A percentile compares a stretch with the other conserved stretches of the same genome.
Evolutionary conservation across 2,329 filamentous ascomycete genomes (phyloP).

Genomic region (Acephala macrosclerotiorum): DNA sequence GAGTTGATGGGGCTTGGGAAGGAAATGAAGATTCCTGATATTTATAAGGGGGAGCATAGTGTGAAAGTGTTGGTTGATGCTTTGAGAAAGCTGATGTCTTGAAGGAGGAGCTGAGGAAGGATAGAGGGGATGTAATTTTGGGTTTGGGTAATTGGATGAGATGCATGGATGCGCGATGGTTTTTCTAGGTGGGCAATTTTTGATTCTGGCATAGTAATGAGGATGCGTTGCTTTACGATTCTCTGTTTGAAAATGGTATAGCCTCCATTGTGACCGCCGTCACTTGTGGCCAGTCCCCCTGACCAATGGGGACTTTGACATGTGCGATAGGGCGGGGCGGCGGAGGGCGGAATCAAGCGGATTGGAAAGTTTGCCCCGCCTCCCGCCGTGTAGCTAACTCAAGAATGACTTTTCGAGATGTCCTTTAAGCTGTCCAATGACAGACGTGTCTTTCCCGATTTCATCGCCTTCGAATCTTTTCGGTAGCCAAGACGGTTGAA

Average conservation of each 20-base stretch:
- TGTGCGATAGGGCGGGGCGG: background rate
- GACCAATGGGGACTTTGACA: background rate
- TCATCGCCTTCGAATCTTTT: too few species aligned
- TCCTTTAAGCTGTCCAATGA: too few species aligned
- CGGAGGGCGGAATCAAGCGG: background rate
- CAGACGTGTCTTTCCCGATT: too few species aligned
- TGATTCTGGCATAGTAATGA: background rate
- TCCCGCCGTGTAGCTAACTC: too few species aligned
- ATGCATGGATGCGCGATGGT: background rate
- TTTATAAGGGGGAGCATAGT: slow-evolving; percentile 42
- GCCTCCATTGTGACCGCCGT: background rate
- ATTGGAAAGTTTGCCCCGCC: too few species aligned
- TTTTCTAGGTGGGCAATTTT: background rate
- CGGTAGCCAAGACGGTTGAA: too few species aligned
- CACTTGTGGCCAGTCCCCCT: background rate
- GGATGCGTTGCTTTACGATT: background rate
- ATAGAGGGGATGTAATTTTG: too few species aligned
- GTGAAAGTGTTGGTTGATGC: slow-evolving; percentile 40
- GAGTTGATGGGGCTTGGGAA: slow-evolving; percentile 41
- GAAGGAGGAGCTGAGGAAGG: background rate
- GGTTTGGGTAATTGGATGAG: background rate
- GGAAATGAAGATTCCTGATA: slow-evolving; percentile 38
- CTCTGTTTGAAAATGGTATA: background rate
- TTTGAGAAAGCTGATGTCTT: slow-evolving; percentile 44
- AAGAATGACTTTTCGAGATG: too few species aligned